Base-by-base conservation (phyloP, 2,329 filamentous ascomycete genomes). In the Penicillium sp. region DNA sequence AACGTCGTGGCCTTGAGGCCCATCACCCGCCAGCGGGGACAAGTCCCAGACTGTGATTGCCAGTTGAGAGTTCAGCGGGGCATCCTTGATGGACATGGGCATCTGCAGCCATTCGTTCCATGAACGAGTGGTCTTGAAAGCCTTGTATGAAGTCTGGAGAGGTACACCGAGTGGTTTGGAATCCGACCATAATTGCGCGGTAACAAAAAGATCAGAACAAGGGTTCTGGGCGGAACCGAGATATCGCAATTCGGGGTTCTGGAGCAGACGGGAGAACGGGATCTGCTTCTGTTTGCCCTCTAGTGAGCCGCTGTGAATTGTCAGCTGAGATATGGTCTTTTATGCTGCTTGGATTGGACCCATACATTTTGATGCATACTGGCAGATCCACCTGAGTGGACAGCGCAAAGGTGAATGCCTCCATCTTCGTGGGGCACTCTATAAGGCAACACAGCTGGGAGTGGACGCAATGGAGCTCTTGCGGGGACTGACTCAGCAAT, bases 21-120 rank as follows among this genome's bases (percentile, higher is more conserved):
- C 85, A 37, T 85, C 81, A 5, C 87, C 88, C 11, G 90, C 91
- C 11, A 88, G 86, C 0, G 93, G 92, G 2, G 91, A 96, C 16
- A 97, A 76, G 71, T 99, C 96, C 95, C 95, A 99, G 57, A 98
- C 78, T 0, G 96, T 99, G 58, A 99, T 91, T 21, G 93, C 93
- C 35, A 99, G 83, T 69, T 91, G 90, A 2, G 93, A 87, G 67
- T 92, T 91, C 44, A 88, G 80, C 0, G 95, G 93, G 1, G 96
- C 84, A 57, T 89, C 88, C 60, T 90, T 88, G 74, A 97, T 95
- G 4, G 87, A 84, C 60, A 98, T 87, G 0, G 95, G 93, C 39
- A 99, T 80, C 31, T 89, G 87, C 27, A 99, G 85, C 95, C 96
- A 99, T 78, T 98, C 93, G 72, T 96, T 96, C 95, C 95, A 97